A percentile compares a stretch with the other conserved stretches of the same genome.
phyloP scores from a whole-genome alignment of 805 yeast species.

The Candida dendrica region DNA sequence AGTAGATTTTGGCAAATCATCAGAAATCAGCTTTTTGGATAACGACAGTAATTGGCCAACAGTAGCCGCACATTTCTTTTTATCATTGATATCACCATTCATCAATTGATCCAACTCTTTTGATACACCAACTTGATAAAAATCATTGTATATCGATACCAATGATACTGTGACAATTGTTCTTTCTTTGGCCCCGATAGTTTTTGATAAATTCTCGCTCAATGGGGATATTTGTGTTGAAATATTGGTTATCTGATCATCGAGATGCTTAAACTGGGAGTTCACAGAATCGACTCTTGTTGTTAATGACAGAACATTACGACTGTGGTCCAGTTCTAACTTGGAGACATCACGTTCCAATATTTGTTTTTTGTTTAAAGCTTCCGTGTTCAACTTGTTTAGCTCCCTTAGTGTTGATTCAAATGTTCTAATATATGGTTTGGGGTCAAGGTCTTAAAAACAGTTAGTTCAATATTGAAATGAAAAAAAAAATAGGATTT shows the following conservation, averaged over 20 bases:
- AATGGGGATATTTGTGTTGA: slow-evolving; percentile 58
- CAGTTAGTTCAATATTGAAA: neutral
- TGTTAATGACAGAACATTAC: slow-evolving; percentile 52
- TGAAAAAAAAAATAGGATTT: neutral
- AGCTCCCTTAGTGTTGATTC: slow-evolving; percentile 77
- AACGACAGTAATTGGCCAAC: slow-evolving; percentile 59
- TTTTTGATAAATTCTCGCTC: slow-evolving; percentile 58
- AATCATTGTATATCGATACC: slow-evolving; percentile 70
- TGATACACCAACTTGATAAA: slow-evolving; percentile 41
- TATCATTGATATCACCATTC: slow-evolving; percentile 44
- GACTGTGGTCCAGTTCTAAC: slow-evolving; percentile 60
- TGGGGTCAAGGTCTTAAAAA: slow-evolving; percentile 56
- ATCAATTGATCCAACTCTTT: slow-evolving; percentile 53
- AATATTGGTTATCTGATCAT: slow-evolving; percentile 46
- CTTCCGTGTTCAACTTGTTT: slow-evolving; percentile 50
- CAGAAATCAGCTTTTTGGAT: slow-evolving; percentile 56
- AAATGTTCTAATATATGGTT: slow-evolving; percentile 89
- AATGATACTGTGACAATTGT: slow-evolving; percentile 66
- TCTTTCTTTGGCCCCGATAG: slow-evolving; percentile 67
- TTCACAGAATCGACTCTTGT: slow-evolving; percentile 39
- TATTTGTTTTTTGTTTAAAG: slow-evolving; percentile 40
- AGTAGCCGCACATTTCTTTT: slow-evolving; percentile 59
- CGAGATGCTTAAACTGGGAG: slow-evolving; percentile 42
- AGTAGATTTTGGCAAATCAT: slow-evolving; percentile 38
- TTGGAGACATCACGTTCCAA: slow-evolving; percentile 51